Evolutionary conservation across 768 basidiomycete species (phyloP).

Genomic region (Tephrocybe sp.): DNA sequence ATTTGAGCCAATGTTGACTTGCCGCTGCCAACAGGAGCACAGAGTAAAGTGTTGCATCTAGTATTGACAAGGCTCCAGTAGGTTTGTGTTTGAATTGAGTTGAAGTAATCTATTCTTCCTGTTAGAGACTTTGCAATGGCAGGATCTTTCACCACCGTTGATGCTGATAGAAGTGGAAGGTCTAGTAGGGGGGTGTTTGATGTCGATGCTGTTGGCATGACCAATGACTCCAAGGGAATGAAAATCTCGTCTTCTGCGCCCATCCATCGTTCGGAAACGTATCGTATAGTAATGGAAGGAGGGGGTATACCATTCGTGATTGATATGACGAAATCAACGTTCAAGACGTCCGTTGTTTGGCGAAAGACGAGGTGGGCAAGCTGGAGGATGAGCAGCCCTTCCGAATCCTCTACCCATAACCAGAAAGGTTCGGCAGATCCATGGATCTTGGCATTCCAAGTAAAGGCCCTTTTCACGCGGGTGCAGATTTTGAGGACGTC

Average conservation of each 20-base stretch:
- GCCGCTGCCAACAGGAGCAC: conserved; percentile 77
- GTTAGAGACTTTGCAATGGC: conserved; percentile 45
- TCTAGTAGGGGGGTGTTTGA: conserved; percentile 64
- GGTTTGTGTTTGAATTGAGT: conserved; percentile 84
- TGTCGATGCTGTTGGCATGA: conserved; percentile 67
- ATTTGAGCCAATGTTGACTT: conserved; percentile 75
- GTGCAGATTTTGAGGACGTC: conserved; percentile 80
- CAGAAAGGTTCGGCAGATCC: conserved; percentile 84
- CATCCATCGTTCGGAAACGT: conserved; percentile 89
- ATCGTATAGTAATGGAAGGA: conserved; percentile 67
- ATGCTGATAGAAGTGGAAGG: conserved; percentile 69
- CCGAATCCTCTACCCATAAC: conserved; percentile 91
- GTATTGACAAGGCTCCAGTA: conserved; percentile 82
- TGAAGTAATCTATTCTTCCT: conserved; percentile 55
- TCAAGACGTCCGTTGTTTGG: conserved; percentile 53
- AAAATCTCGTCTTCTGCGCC: conserved; percentile 77
- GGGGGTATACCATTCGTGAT: conserved; percentile 59
- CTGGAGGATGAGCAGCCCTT: conserved; percentile 81
- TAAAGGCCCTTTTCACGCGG: conserved; percentile 63
- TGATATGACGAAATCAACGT: conserved; percentile 79
- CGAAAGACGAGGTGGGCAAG: conserved; percentile 71
- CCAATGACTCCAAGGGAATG: conserved; percentile 62
- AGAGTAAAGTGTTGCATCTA: conserved; percentile 63
- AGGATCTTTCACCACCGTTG: conserved; percentile 43
- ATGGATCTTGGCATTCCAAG: conserved; percentile 77